A percentile compares a stretch with the other conserved stretches of the same genome.
phyloP scores from a whole-genome alignment of 2,329 filamentous ascomycete species.

The Penicillium psychrosexuale region DNA sequence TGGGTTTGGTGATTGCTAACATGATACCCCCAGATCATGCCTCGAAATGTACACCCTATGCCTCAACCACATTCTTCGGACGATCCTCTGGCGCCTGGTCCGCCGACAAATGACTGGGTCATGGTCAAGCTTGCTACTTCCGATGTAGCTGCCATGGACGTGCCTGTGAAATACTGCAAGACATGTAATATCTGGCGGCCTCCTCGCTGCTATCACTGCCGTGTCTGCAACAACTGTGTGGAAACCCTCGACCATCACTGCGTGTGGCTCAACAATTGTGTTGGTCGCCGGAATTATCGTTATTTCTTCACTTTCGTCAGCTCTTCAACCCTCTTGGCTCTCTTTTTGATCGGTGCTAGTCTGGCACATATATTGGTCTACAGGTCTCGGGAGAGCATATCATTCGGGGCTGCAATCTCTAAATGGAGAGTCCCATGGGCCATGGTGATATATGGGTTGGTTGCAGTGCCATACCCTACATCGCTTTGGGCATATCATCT shows the following conservation, averaged over 20 bases:
- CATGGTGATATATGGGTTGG: constrained; percentile 76
- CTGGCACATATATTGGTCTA: constrained; percentile 79
- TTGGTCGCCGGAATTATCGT: constrained; percentile 94
- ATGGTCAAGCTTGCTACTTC: constrained; percentile 78
- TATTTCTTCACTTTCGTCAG: constrained; percentile 94
- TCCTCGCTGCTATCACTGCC: constrained; percentile 91
- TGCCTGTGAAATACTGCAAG: constrained; percentile 96
- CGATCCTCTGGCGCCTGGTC: constrained; percentile 76
- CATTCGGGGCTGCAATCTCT: constrained; percentile 66
- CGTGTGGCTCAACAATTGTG: constrained; percentile 98
- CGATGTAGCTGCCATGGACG: constrained; percentile 84
- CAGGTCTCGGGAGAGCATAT: constrained; percentile 59
- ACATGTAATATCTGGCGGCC: constrained; percentile 98
- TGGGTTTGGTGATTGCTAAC: constrained; percentile 5
- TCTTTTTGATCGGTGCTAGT: constrained; percentile 73
- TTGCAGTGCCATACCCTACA: constrained; percentile 75
- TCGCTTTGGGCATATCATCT: constrained; percentile 85
- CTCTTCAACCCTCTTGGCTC: constrained; percentile 69
- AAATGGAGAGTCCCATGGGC: constrained; percentile 79
- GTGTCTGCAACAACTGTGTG: constrained; percentile 93
- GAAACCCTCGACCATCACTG: constrained; percentile 98
- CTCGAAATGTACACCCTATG: constrained; percentile 85
- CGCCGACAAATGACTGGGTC: constrained; percentile 89
- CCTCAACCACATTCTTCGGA: constrained; percentile 72
- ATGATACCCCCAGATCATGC: constrained; percentile 67